Conservation (phyloP, 2,329 filamentous ascomycete genomes). For the Colletotrichum truncatum region DNA sequence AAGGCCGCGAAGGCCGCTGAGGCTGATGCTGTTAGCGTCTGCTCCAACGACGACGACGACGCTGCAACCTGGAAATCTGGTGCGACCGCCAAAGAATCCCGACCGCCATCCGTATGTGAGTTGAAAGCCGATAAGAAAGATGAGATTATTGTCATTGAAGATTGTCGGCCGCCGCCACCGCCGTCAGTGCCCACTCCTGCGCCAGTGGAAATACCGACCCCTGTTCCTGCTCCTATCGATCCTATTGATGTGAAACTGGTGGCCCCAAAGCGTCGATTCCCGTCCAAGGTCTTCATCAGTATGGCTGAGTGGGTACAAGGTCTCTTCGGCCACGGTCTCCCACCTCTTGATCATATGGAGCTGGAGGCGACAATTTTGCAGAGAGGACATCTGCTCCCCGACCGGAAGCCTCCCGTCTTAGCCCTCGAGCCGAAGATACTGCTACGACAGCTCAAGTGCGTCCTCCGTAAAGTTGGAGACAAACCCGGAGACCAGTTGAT, state of each 20-base stretch:
- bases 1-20: background rate
- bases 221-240: background rate
- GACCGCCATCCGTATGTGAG: background rate
- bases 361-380: slow-evolving; percentile 17
- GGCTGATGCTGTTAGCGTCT: slow-evolving; percentile 5
- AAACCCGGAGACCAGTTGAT: background rate
- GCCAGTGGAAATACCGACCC: background rate
- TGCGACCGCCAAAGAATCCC: slow-evolving; percentile 8
- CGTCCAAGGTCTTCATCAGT: background rate
- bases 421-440: slow-evolving; percentile 12
- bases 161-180: background rate
- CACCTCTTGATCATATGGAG: slow-evolving; percentile 4
- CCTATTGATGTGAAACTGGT: slow-evolving; percentile 15
- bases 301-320: slow-evolving; percentile 13
- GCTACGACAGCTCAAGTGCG: slow-evolving; percentile 11
- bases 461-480: background rate
- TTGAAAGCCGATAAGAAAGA: background rate
- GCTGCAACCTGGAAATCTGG: slow-evolving; percentile 21
- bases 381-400: background rate
- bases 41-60: slow-evolving; percentile 15
- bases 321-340: slow-evolving; percentile 5
- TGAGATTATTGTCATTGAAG: background rate
- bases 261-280: slow-evolving; percentile 4
- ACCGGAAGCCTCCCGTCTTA: background rate
- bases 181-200: background rate